Conservation (phyloP, 2,329 filamentous ascomycete species). For the Epichloe uncinata region DNA sequence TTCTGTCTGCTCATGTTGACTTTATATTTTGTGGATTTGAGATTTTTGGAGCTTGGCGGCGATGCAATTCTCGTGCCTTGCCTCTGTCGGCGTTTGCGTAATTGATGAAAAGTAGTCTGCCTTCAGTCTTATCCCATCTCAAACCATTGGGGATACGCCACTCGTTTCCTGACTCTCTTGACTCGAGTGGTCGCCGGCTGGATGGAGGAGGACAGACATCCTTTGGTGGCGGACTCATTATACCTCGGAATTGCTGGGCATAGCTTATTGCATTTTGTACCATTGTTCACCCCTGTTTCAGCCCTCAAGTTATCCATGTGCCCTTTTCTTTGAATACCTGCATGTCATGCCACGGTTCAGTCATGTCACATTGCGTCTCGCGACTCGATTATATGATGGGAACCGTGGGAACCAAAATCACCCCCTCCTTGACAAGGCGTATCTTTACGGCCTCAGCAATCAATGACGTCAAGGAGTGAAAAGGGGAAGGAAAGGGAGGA, state of each 20-base stretch:
- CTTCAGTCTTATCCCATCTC: background rate
- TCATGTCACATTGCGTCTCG: background rate
- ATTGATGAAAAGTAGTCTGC: background rate
- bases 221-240: background rate
- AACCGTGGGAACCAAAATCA: background rate
- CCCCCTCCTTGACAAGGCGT: background rate
- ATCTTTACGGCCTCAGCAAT: background rate
- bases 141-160: background rate
- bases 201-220: background rate
- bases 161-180: background rate
- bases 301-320: background rate
- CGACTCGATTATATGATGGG: background rate
- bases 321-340: background rate
- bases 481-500: background rate
- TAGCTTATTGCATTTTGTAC: conserved; percentile 2
- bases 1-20: no score
- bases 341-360: background rate
- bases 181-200: background rate
- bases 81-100: background rate
- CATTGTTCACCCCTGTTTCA: background rate
- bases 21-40: background rate
- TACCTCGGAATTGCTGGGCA: conserved; percentile 5
- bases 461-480: background rate
- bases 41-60: background rate
- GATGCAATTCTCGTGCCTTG: background rate